Percentiles rank a stretch among this genome's conserved stretches.
These are phyloP conservation scores for Pterocarpus macrocarpus DNA, from an alignment of 306 rosid genomes.

Conservation along the genomic window DNA sequence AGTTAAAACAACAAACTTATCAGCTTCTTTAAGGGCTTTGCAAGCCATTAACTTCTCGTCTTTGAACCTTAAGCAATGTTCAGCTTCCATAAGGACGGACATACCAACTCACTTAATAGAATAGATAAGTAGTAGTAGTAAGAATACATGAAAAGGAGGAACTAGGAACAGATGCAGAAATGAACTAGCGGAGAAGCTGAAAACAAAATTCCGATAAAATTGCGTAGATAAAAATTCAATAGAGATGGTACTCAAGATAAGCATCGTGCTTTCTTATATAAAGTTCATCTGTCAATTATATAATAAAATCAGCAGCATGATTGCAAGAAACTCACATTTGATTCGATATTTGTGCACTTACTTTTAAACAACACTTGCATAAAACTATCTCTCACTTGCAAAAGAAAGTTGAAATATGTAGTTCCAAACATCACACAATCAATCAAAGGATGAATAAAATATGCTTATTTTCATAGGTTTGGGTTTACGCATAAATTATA, in stretches of 20 bases:
- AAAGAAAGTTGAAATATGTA: too few species aligned
- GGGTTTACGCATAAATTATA: too few species aligned
- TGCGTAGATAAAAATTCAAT: background rate
- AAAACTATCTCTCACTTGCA: too few species aligned
- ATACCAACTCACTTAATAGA: conserved; percentile 64
- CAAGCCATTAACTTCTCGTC: conserved; percentile 77
- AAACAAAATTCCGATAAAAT: background rate
- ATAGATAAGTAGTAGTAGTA: background rate
- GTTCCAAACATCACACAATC: too few species aligned
- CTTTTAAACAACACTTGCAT: too few species aligned
- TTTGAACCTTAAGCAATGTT: conserved; percentile 67
- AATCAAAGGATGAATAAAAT: too few species aligned
- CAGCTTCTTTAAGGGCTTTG: conserved; percentile 85
- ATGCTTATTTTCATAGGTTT: too few species aligned
- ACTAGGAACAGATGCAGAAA: background rate
- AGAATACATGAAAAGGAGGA: too few species aligned
- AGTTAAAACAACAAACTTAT: conserved; percentile 78
- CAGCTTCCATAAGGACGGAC: conserved; percentile 73
- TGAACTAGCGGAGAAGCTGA: background rate
- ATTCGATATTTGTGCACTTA: too few species aligned
- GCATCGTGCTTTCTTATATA: background rate
- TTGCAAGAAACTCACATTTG: too few species aligned
- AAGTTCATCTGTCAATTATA: background rate
- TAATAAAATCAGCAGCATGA: background rate
- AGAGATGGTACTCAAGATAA: background rate